Base-by-base conservation (phyloP, 2,329 filamentous ascomycete genomes). In the Alternaria arbusti region DNA sequence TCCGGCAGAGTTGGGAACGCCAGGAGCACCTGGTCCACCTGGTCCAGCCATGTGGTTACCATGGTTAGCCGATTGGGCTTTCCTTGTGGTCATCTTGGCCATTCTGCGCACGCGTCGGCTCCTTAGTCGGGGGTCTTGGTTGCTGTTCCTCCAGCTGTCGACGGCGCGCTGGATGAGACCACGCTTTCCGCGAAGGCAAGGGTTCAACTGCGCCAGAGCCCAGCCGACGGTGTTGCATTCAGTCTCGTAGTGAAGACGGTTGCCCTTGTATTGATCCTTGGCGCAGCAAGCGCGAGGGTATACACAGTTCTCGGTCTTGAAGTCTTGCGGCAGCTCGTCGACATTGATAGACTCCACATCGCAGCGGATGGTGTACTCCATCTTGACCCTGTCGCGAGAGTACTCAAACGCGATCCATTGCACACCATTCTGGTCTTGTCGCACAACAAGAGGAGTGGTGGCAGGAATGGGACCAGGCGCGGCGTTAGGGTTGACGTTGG, bases 221-320 rank as follows among this genome's bases (percentile, higher is more conserved):
- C 96, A 99, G n/a, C 96, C 96, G n/a, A 99, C 96, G 0, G 94
- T 93, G 82, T 99, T 99, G 86, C 96, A 99, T 83, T 99, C 96
- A 15, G 93, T 97, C 84, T 99, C 96, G 81, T 99, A 99, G 71
- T 96, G 92, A 70, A 97, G 84, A 15, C 96, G 91, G 80, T 99
- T 99, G 65, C 96, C 96, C 64, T 94, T 91, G 84, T 99, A 99
- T 78, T 97, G 91, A 63, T 98, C 95, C 82, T 98, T 98, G 70
- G 89, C 88, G 80, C 94, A 97, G 84, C 94, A 97, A 5, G 96
- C 96, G 64, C 96, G 89, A 4, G 96, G 96, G 78, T 98, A 99
- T 13, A 99, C 96, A 79, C 96, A 98, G 83, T 99, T 99, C 79
- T 97, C 95, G 9, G 93, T 93, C 85, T 97, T 98, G 87, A 98